A percentile compares a stretch with the other conserved stretches of the same genome.
Conservation (phyloP, 2,329 filamentous ascomycete species). For the Diplodia sapinea region DNA sequence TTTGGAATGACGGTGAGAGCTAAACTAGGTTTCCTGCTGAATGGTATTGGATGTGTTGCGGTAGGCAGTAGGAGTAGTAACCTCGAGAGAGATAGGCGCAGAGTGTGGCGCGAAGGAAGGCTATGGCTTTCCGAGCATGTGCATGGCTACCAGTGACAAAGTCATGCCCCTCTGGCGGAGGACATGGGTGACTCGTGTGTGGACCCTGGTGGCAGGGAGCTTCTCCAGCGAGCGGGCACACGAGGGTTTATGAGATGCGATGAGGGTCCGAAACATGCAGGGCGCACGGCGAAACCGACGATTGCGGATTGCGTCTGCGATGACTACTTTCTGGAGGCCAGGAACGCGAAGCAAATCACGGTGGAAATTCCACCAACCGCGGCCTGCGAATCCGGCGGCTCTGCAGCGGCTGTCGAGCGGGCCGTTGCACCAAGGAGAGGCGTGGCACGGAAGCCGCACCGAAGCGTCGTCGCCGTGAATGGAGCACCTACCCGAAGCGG, state of each 20-base stretch:
- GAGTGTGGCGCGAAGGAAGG: not conserved
- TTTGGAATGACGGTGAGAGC: not conserved
- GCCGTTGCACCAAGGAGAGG: slow-evolving; percentile 3
- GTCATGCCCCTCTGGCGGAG: too few species aligned
- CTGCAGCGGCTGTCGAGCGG: not conserved
- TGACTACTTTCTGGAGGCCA: slow-evolving; percentile 7
- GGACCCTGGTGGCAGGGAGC: not conserved
- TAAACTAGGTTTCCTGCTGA: not conserved
- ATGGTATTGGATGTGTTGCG: not conserved
- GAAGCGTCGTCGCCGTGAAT: not conserved
- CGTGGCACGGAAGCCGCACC: not conserved
- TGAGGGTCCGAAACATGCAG: not conserved
- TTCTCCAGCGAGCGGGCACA: not conserved
- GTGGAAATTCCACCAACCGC: slow-evolving; percentile 20
- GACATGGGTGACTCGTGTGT: not conserved
- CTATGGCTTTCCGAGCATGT: not conserved
- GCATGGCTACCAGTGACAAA: too few species aligned
- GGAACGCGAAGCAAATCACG: not conserved
- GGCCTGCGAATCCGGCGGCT: not conserved
- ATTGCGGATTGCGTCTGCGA: not conserved
- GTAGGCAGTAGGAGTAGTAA: not conserved
- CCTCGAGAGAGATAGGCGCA: not conserved
- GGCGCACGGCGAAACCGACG: slow-evolving; percentile 1
- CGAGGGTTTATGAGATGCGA: not conserved
- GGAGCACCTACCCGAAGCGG: slow-evolving; percentile 19